These are phyloP conservation scores for Biscogniauxia marginata DNA, from an alignment of 2,329 filamentous ascomycete genomes.

Conservation along the genomic window DNA sequence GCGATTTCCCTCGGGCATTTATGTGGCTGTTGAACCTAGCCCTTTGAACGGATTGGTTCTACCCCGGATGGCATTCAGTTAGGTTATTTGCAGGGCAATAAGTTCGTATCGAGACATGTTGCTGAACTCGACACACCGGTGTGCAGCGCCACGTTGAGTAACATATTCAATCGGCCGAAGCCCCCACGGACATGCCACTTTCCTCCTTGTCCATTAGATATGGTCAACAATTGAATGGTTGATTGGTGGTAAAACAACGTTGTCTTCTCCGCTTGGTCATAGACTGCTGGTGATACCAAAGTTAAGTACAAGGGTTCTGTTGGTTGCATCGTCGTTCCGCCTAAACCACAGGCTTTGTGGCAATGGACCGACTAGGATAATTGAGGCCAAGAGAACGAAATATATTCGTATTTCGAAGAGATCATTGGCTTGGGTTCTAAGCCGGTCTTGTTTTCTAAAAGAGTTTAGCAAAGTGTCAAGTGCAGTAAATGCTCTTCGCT, in stretches of 20 bases:
- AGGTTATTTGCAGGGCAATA: background rate
- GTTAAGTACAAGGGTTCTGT: background rate
- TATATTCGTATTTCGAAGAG: background rate
- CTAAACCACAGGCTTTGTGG: background rate
- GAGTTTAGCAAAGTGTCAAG: no score
- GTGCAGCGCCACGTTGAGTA: background rate
- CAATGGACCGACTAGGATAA: no score
- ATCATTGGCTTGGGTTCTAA: background rate
- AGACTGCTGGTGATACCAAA: background rate
- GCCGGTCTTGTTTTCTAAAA: no score
- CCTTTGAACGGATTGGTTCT: background rate
- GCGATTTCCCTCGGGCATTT: background rate
- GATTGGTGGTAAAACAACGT: background rate
- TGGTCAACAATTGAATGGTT: background rate
- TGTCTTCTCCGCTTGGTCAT: background rate
- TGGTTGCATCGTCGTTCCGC: background rate
- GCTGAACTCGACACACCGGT: background rate
- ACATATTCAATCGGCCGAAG: background rate
- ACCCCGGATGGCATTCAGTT: background rate
- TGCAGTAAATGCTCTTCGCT: no score
- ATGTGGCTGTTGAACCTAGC: background rate
- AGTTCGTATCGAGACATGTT: background rate
- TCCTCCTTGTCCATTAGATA: background rate
- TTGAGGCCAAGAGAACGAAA: no score
- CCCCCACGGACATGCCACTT: background rate